phyloP scores from a whole-genome alignment of 768 basidiomycete genomes.

The Lentinula detonsa region DNA sequence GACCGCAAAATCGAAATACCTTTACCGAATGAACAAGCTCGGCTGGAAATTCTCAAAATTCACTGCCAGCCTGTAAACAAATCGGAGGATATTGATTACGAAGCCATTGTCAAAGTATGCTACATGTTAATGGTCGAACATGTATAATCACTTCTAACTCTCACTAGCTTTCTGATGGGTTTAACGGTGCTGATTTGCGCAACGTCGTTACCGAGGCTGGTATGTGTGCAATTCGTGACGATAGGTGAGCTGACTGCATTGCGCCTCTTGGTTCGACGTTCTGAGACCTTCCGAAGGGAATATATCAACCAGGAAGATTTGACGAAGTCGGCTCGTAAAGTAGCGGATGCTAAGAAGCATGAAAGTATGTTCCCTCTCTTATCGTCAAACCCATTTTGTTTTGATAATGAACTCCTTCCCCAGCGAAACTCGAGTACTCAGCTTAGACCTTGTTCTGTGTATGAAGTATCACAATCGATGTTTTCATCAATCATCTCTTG shows the following conservation, averaged over 20 bases:
- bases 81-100: constrained; percentile 92
- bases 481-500: not conserved
- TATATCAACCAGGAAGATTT: constrained; percentile 93
- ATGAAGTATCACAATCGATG: not conserved
- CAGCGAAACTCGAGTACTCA: constrained; percentile 53
- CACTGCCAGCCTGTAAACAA: constrained; percentile 94
- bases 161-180: constrained; percentile 6
- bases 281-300: constrained; percentile 43
- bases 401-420: constrained; percentile 7
- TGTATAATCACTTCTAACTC: not conserved
- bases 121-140: not conserved
- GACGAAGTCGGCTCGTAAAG: constrained; percentile 93
- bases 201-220: constrained; percentile 96
- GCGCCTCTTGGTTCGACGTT: not conserved
- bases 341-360: constrained; percentile 96
- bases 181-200: constrained; percentile 80
- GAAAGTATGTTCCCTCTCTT: constrained; percentile 58
- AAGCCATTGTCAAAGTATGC: constrained; percentile 90
- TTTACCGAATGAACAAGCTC: constrained; percentile 93
- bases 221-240: constrained; percentile 98
- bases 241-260: constrained; percentile 48
- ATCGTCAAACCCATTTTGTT: not conserved
- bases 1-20: constrained; percentile 99
- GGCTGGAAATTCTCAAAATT: constrained; percentile 95
- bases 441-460: not conserved